Conservation (phyloP, 495 filamentous ascomycete species). For the Amniculicola lignicola region DNA sequence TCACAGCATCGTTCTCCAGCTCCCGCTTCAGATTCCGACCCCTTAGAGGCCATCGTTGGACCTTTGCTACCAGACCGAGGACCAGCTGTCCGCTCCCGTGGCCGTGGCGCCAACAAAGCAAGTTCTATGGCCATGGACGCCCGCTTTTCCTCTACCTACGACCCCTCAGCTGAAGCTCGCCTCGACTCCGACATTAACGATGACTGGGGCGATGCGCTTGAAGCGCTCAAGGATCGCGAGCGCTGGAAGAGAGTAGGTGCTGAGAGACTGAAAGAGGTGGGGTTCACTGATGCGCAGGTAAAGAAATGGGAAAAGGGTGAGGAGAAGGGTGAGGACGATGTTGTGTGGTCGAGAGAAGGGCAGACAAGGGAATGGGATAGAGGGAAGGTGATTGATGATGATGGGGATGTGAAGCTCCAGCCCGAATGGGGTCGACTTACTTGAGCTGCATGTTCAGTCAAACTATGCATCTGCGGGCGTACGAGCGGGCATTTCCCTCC, state of each 20-base stretch:
- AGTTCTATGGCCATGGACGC: constrained; percentile 65
- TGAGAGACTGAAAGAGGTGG: constrained; percentile 70
- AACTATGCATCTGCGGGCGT: no score
- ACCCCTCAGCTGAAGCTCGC: constrained; percentile 70
- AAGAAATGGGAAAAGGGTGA: constrained; percentile 72
- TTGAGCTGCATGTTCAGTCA: no score
- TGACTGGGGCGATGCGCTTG: constrained; percentile 81
- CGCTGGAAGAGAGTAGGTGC: constrained; percentile 78
- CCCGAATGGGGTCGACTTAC: constrained; percentile 38
- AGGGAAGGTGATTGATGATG: constrained; percentile 69
- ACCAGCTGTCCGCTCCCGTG: constrained; percentile 59
- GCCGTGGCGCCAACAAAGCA: constrained; percentile 62
- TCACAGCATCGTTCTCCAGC: not conserved
- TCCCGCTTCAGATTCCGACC: constrained; percentile 61
- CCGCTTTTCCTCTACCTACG: constrained; percentile 74
- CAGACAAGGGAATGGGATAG: constrained; percentile 89
- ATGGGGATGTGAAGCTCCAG: constrained; percentile 56
- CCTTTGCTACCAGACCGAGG: constrained; percentile 61
- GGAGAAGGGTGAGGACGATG: constrained; percentile 59
- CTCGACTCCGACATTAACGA: constrained; percentile 52
- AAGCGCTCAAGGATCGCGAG: constrained; percentile 75
- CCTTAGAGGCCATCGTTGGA: constrained; percentile 75
- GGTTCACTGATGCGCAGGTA: constrained; percentile 75
- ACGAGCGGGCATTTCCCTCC: no score
- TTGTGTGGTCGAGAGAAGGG: constrained; percentile 75